phyloP scores from a whole-genome alignment of 257 asterid genomes.

The Penstemon eatonii region DNA sequence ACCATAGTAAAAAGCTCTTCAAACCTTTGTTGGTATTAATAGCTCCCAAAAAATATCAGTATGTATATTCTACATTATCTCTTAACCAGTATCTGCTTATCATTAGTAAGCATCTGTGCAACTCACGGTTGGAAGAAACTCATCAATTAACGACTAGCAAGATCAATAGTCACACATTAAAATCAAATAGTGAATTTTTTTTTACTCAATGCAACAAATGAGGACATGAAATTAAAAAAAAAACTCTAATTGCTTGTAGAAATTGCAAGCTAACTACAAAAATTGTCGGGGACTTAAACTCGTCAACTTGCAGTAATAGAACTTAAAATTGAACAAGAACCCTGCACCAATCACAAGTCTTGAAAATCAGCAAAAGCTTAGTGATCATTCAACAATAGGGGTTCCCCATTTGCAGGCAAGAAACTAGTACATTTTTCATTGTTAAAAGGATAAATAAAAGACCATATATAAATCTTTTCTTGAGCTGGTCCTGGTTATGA shows the following conservation, averaged over 20 bases:
- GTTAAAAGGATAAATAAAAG: too few relatives aligned
- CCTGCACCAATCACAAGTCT: constrained; percentile 20
- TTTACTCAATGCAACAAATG: neutral
- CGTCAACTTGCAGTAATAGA: neutral
- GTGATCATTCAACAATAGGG: neutral
- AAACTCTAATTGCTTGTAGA: neutral
- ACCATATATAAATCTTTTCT: too few relatives aligned
- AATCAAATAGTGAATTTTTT: neutral
- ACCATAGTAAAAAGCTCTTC: too few relatives aligned
- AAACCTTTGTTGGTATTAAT: neutral
- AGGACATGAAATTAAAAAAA: neutral
- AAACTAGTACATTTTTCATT: neutral
- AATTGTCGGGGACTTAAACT: neutral
- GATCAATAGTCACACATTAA: constrained; percentile 1
- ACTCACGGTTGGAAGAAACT: neutral
- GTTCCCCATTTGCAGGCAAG: constrained; percentile 8
- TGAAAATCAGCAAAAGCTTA: constrained; percentile 2
- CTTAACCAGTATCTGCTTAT: too few relatives aligned
- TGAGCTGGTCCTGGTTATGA: too few relatives aligned
- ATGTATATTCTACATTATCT: too few relatives aligned
- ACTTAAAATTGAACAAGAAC: neutral
- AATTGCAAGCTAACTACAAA: neutral
- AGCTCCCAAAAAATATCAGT: neutral
- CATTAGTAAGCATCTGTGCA: constrained; percentile 1
- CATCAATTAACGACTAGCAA: neutral